Conservation (phyloP, 2,329 filamentous ascomycete species). For the Pezicula carpinea region DNA sequence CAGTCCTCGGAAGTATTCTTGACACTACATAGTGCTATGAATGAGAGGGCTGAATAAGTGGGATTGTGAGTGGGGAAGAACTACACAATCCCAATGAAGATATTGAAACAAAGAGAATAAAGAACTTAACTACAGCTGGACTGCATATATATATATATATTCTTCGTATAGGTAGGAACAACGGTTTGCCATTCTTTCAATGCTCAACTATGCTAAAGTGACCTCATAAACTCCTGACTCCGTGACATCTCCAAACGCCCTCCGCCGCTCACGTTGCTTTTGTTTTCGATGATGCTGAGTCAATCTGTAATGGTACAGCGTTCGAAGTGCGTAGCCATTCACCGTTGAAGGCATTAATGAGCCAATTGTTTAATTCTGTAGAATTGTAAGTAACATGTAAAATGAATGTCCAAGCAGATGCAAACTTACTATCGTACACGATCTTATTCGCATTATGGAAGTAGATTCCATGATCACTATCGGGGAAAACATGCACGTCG, state of each 20-base stretch:
- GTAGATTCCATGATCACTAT: conserved; percentile 90
- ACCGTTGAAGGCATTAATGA: conserved; percentile 96
- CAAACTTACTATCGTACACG: conserved; percentile 82
- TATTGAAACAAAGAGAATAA: too few relatives aligned
- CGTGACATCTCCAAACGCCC: background rate
- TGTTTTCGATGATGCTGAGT: conserved; percentile 14
- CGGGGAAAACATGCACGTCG: conserved; percentile 93
- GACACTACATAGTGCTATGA: too few relatives aligned
- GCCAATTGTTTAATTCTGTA: conserved; percentile 77
- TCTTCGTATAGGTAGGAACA: too few relatives aligned
- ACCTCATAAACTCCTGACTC: too few relatives aligned
- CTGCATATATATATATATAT: too few relatives aligned
- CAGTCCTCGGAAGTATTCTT: too few relatives aligned
- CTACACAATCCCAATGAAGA: too few relatives aligned
- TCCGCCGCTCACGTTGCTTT: conserved; percentile 1
- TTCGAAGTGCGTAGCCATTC: conserved; percentile 65
- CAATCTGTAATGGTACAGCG: conserved; percentile 25
- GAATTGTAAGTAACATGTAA: conserved; percentile 29
- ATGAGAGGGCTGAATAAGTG: too few relatives aligned
- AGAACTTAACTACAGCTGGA: too few relatives aligned
- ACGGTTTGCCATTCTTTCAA: too few relatives aligned
- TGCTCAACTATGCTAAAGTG: too few relatives aligned
- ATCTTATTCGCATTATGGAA: conserved; percentile 91
- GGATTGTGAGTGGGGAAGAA: too few relatives aligned
- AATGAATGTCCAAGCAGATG: background rate